Evolutionary conservation across 306 rosid species (phyloP), one percentile per base, ranked within the genome.

Genomic region (Inga oerstediana): DNA sequence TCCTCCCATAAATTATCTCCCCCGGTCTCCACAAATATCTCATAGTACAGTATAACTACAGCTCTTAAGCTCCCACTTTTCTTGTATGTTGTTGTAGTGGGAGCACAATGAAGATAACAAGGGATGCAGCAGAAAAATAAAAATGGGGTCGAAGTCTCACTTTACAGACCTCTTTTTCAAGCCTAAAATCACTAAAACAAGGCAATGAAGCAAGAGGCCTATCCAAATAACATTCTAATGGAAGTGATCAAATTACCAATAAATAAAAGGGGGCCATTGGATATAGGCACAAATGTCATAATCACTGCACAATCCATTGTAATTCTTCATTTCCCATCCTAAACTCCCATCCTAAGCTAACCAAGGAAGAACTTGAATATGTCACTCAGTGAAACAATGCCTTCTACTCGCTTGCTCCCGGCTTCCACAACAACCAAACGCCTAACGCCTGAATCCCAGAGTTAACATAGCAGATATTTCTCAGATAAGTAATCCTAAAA

Each of bases 351-450:
- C 14, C 56, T 67, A 41, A 45, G 80, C 82, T 90, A 97, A 85
- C 91, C 92, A 79, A 97, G 92, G 80, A 97, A 88, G 90, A 92
- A 91, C 90, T 93, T 94, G 88, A 97, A 92, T 81, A 97, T 75
- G 89, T 97, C 99, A 51, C 91, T 86, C 85, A 97, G 82, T 27
- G 99, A 87, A 85, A 97, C 82, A 45, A 97, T 86, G 87, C 99
- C 99, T 88, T 94, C 97, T 41, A 97, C 95, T 0, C 97, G 94
- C 91, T 94, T 97, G 87, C 98, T 94, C 68, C 99, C 99, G 37
- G 99, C 99, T 88, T 97, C 99, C 85, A 97, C 99, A 30, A 97
- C 90, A 16, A 94, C 89, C 58, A 97, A 91, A 83, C 99, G 92
- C 80, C 99, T 85, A 61, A 97, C 92, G 65, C 98, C 99, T 96